Evolutionary conservation across 2,329 filamentous ascomycete species (phyloP).

Genomic region (Colletotrichum tanaceti): DNA sequence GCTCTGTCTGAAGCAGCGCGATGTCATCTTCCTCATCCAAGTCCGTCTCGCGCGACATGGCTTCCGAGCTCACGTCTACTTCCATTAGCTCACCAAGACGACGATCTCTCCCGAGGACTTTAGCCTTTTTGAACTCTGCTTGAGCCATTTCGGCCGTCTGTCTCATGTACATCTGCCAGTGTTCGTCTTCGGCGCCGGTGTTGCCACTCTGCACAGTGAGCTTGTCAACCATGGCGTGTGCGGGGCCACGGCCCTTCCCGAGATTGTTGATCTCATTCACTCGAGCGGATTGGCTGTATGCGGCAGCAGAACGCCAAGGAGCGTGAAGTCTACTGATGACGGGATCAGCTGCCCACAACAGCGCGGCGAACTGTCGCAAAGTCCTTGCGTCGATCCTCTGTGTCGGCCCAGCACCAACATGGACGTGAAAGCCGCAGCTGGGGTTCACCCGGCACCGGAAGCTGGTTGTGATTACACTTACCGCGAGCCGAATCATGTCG

Average conservation of each 20-base stretch:
- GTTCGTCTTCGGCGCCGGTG: slow-evolving; percentile 3
- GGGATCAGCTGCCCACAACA: slow-evolving; percentile 53
- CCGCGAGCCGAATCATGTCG: slow-evolving; percentile 46
- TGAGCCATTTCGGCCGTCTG: neutral
- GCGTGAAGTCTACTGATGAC: slow-evolving; percentile 51
- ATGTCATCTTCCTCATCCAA: slow-evolving; percentile 18
- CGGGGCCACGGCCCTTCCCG: slow-evolving; percentile 12
- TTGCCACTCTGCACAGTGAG: slow-evolving; percentile 38
- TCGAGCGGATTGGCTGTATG: slow-evolving; percentile 34
- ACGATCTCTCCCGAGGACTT: slow-evolving; percentile 44
- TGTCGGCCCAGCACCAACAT: slow-evolving; percentile 50
- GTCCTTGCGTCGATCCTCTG: slow-evolving; percentile 46
- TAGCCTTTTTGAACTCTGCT: slow-evolving; percentile 24
- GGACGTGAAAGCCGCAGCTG: slow-evolving; percentile 52
- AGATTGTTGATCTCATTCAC: slow-evolving; percentile 18
- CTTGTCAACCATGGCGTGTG: slow-evolving; percentile 27
- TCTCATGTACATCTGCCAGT: neutral
- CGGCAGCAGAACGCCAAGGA: slow-evolving; percentile 46
- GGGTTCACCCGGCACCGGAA: slow-evolving; percentile 50
- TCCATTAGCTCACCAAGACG: slow-evolving; percentile 43
- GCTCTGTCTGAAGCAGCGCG: slow-evolving; percentile 11
- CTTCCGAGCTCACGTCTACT: neutral
- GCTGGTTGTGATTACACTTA: slow-evolving; percentile 48
- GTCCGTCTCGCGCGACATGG: slow-evolving; percentile 12
- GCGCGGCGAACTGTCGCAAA: slow-evolving; percentile 47